Evolutionary conservation across 2,329 filamentous ascomycete genomes (phyloP).

Genomic region (Aureobasidium pullulans): DNA sequence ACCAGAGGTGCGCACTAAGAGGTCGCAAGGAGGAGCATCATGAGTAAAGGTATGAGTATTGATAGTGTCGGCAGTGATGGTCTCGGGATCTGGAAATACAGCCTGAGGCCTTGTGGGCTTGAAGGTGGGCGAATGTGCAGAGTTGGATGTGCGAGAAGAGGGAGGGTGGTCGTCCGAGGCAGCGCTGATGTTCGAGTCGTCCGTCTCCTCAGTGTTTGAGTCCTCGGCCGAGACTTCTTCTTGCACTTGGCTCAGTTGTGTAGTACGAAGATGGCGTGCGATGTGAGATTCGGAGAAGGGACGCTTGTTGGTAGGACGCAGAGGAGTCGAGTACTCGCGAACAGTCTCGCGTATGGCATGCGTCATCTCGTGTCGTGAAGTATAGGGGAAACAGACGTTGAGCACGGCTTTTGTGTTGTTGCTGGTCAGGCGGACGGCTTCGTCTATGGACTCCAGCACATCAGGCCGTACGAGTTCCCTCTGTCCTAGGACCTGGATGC

Average conservation of each 20-base stretch:
- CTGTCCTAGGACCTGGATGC: conserved; percentile 78
- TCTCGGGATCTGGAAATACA: conserved; percentile 68
- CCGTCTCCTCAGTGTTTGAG: conserved; percentile 15
- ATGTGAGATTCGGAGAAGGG: conserved; percentile 86
- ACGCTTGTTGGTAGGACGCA: conserved; percentile 42
- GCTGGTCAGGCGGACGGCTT: conserved; percentile 77
- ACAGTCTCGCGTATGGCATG: conserved; percentile 83
- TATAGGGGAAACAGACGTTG: conserved; percentile 98
- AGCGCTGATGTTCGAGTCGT: conserved; percentile 15
- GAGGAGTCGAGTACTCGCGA: conserved; percentile 70
- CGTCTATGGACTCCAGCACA: conserved; percentile 80
- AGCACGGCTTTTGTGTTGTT: conserved; percentile 70
- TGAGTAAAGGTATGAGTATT: conserved; percentile 83
- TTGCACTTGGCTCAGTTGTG: conserved; percentile 35
- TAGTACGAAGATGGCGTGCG: conserved; percentile 66
- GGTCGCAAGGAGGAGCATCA: conserved; percentile 76
- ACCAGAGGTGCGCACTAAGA: conserved; percentile 86
- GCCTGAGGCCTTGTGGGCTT: conserved; percentile 28
- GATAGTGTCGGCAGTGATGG: conserved; percentile 75
- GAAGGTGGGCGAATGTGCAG: conserved; percentile 30
- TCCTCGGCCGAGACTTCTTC: conserved; percentile 20
- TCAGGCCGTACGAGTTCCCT: conserved; percentile 77
- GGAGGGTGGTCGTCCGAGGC: conserved; percentile 24
- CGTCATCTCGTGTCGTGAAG: conserved; percentile 90
- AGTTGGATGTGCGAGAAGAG: conserved; percentile 31